These are phyloP conservation scores for Vitis hybrid DNA, from an alignment of 177 flowering plant genomes.

Conservation along the genomic window DNA sequence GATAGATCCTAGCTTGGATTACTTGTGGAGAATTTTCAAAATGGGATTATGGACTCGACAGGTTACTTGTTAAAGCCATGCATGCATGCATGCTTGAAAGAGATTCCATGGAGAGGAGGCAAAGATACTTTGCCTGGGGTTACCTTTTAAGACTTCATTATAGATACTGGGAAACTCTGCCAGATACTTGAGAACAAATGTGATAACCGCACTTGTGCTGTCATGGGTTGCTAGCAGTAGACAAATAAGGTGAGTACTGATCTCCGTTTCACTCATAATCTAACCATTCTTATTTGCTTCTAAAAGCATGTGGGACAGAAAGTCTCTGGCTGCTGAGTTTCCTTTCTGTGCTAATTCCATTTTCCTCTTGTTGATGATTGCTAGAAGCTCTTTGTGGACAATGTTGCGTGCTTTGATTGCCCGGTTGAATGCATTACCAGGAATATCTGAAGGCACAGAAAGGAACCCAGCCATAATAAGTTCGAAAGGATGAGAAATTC, in stretches of 20 bases:
- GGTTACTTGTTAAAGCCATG: no score
- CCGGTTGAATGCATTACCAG: not conserved
- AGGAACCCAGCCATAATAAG: constrained; percentile 14
- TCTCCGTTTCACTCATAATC: constrained; percentile 21
- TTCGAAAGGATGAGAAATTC: constrained; percentile 2
- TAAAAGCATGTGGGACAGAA: constrained; percentile 16
- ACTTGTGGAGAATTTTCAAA: no score
- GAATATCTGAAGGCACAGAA: constrained; percentile 15
- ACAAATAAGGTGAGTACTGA: constrained; percentile 1
- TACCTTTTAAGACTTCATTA: constrained; percentile 25
- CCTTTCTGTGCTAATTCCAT: constrained; percentile 3
- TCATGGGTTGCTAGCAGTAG: no score
- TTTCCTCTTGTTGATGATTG: constrained; percentile 16
- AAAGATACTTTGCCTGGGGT: no score
- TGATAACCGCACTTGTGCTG: no score
- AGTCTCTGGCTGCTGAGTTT: not conserved
- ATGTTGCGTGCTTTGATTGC: constrained; percentile 19
- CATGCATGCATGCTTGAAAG: not conserved
- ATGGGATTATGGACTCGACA: no score
- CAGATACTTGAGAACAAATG: no score
- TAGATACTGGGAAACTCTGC: constrained; percentile 1
- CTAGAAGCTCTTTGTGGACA: constrained; percentile 13
- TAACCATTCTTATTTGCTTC: constrained; percentile 15
- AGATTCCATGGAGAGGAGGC: not conserved
- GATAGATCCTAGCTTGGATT: no score